Percentiles rank a stretch among this genome's conserved stretches.
These are phyloP conservation scores for Auxenochlorella pyrenoidosa DNA, from an alignment of 139 green algal species.

Conservation along the genomic window DNA sequence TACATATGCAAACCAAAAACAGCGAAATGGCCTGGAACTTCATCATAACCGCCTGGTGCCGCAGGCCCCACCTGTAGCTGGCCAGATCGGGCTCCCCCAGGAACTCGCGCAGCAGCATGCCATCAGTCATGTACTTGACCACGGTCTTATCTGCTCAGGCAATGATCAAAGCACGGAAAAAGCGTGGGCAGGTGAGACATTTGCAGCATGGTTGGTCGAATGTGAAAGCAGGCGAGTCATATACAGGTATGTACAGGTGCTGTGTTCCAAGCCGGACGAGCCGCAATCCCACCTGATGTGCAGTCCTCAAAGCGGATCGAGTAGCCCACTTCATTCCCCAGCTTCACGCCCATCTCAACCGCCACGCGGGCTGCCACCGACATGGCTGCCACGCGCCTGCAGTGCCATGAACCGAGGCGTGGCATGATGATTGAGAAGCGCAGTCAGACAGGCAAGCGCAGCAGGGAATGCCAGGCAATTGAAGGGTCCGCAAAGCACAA, in stretches of 20 bases:
- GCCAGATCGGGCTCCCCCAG: conserved; percentile 95
- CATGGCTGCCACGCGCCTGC: conserved; percentile 95
- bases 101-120: conserved; percentile 99
- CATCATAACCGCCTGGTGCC: too few species aligned
- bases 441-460: too few species aligned
- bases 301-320: conserved; percentile 99
- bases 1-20: too few species aligned
- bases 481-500: too few species aligned
- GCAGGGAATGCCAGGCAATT: too few species aligned
- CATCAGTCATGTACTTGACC: conserved; percentile 99
- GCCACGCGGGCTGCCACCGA: conserved; percentile 93
- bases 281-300: conserved; percentile 62
- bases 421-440: not conserved
- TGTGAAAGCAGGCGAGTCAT: not conserved
- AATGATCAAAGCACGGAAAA: not conserved
- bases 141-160: conserved; percentile 85
- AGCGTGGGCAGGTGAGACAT: too few species aligned
- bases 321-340: conserved; percentile 96
- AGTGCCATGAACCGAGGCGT: not conserved
- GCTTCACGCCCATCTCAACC: conserved; percentile 92
- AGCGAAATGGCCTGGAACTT: too few species aligned
- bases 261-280: too few species aligned
- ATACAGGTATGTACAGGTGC: not conserved
- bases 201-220: too few species aligned
- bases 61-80: conserved; percentile 79